Percentiles rank a stretch among this genome's conserved stretches.
These are phyloP conservation scores for Aureobasidium sp. DNA, from an alignment of 2,329 filamentous ascomycete species.

Conservation along the genomic window DNA sequence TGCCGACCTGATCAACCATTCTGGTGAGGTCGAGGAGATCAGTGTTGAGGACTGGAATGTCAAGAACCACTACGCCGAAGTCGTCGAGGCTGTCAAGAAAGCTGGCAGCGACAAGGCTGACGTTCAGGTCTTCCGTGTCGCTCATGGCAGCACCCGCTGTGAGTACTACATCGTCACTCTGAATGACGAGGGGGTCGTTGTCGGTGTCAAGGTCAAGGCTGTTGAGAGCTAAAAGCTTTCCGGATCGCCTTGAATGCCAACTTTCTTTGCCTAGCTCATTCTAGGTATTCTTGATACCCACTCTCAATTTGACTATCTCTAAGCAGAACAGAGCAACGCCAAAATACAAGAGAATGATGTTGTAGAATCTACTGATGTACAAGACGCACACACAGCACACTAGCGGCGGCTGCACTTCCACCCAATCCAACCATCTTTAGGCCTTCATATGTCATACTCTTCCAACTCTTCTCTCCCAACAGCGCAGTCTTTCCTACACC, in stretches of 20 bases:
- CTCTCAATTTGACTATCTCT: background rate
- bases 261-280: background rate
- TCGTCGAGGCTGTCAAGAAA: constrained; percentile 60
- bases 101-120: constrained; percentile 50
- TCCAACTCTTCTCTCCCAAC: constrained; percentile 31
- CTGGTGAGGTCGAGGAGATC: constrained; percentile 54
- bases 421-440: constrained; percentile 58
- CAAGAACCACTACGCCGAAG: constrained; percentile 56
- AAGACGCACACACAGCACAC: constrained; percentile 39
- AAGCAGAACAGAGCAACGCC: background rate
- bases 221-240: constrained; percentile 45
- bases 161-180: constrained; percentile 75
- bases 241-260: too few relatives aligned
- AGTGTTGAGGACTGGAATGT: constrained; percentile 65
- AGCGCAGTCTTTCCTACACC: constrained; percentile 56
- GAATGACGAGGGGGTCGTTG: constrained; percentile 50
- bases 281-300: background rate
- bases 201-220: constrained; percentile 70
- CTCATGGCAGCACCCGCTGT: constrained; percentile 51
- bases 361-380: background rate
- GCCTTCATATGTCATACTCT: constrained; percentile 28
- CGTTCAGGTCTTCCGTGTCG: constrained; percentile 66
- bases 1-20: constrained; percentile 53
- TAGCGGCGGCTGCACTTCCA: constrained; percentile 55
- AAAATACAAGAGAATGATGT: background rate